Base-by-base conservation (phyloP, 2,329 filamentous ascomycete species). In the Penicillium hordei region DNA sequence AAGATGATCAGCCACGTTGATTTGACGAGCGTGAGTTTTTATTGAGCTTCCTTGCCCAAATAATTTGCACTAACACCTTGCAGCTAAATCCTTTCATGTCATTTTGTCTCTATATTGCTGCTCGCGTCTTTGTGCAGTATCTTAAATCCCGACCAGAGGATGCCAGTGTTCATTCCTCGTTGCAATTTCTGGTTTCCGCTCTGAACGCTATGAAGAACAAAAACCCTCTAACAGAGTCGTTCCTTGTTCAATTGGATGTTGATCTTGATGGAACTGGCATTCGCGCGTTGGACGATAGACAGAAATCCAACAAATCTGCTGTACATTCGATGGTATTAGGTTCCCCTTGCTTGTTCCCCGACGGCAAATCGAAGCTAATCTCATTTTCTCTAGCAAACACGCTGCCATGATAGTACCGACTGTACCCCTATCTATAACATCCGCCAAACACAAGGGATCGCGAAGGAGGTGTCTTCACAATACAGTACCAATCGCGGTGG, bases 51-150 rank as follows among this genome's bases (percentile, higher is more conserved):
- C 15, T 33, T 33, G 6, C 25, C 38, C 44, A 39, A 39, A 50
- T 29, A 4, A 8, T 27, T 55, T 7, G 69, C 65, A 62, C 59
- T 68, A 39, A 70, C 64, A 7, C 17, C 17, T 38, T 34, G 54
- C 60, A 97, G 91, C 91, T 96, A 85, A 96, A 97, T 65, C 91
- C 93, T 0, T 97, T 97, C 72, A 89, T 96, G 67, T 92, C 91
- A 0, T 97, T 97, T 75, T 96, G 92, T 70, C 83, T 99, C 43
- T 97, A 97, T 68, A 93, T 97, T n/a, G 89, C 93, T 12, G 91
- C 93, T 23, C 86, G 94, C 51, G 93, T 97, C 0, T 97, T 97
- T 70, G 89, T 97, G 8, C 93, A 97, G 72, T 97, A 95, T 69
- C 82, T 97, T n/a, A 97, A 96, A 75, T 94, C 90, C 56, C 84